phyloP scores from a whole-genome alignment of 495 filamentous ascomycete genomes.

The Aspergillus kassunensis region DNA sequence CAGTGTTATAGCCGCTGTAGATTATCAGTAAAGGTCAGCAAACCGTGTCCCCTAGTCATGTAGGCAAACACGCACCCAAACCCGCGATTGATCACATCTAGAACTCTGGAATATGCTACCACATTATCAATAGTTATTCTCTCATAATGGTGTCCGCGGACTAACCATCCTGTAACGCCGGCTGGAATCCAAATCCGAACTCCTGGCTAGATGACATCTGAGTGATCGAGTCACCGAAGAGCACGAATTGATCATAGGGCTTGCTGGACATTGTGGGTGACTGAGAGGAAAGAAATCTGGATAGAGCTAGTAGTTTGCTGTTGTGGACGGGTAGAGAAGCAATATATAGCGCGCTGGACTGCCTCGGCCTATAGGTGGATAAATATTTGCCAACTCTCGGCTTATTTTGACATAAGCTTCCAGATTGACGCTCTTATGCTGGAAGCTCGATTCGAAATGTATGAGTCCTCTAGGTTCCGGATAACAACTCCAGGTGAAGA shows the following conservation, averaged over 20 bases:
- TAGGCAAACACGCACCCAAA: slow-evolving; percentile 45
- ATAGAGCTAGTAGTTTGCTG: no score
- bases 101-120: slow-evolving; percentile 55
- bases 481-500: no score
- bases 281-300: not conserved
- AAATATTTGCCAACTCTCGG: not conserved
- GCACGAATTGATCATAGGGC: slow-evolving; percentile 66
- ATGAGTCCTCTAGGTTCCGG: no score
- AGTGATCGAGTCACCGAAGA: slow-evolving; percentile 81
- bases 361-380: not conserved
- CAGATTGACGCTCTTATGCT: not conserved
- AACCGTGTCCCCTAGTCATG: not conserved
- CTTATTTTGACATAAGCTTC: not conserved
- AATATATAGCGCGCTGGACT: not conserved
- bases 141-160: not conserved
- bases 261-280: slow-evolving; percentile 15
- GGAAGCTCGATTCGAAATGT: no score
- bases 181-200: slow-evolving; percentile 65
- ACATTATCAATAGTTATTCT: not conserved
- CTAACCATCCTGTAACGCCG: slow-evolving; percentile 67
- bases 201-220: slow-evolving; percentile 55
- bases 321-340: not conserved
- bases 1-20: slow-evolving; percentile 63
- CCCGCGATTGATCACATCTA: slow-evolving; percentile 68
- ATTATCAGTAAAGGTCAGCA: not conserved